Evolutionary conservation across 2,329 filamentous ascomycete genomes (phyloP), one percentile per base, ranked within the genome.

Genomic region (Colletotrichum magnum): DNA sequence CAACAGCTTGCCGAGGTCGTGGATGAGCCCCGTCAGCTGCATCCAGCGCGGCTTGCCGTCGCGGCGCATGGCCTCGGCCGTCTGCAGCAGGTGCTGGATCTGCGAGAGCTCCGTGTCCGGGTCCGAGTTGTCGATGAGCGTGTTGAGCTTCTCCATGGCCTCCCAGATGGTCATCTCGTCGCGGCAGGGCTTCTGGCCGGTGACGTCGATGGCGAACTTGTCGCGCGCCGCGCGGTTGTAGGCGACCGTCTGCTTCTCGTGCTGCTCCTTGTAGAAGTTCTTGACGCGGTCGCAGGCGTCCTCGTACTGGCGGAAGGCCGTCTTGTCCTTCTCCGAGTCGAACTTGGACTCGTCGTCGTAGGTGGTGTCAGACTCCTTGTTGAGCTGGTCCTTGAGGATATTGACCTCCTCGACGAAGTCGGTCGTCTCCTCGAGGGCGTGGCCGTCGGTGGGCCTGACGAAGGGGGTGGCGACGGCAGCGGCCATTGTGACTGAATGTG

Each of bases 91-190:
- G 81, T 97, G 94, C 82, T 97, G 92, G 78, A 97, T 97, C 84
- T 97, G 94, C 32, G 90, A 92, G 71, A 97, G 90, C 56, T 89
- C 90, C 53, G 94, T 97, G 83, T 97, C 94, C 1, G 94, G 94
- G 83, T 97, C 94, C 21, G 92, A 94, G 81, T 97, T 93, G 82
- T 97, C 94, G 79, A 97, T 93, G 60, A 97, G 88, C 0, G 92
- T 94, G 87, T 97, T 94, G 77, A 97, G 91, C 82, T 94, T 95
- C 87, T 97, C 93, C 83, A 97, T 96, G 21, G 94, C 94, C 79
- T 97, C 86, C 94, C 94, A 97, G 79, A 97, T 87, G 71, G 91
- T 92, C 93, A 97, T 94, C 79, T 92, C 87, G 16, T 92, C 89
- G 62, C 86, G 83, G 48, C 75, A 76, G 18, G 92, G 89, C 2